Conservation (phyloP, 495 filamentous ascomycete genomes). For the Polyplosphaeria fusca region DNA sequence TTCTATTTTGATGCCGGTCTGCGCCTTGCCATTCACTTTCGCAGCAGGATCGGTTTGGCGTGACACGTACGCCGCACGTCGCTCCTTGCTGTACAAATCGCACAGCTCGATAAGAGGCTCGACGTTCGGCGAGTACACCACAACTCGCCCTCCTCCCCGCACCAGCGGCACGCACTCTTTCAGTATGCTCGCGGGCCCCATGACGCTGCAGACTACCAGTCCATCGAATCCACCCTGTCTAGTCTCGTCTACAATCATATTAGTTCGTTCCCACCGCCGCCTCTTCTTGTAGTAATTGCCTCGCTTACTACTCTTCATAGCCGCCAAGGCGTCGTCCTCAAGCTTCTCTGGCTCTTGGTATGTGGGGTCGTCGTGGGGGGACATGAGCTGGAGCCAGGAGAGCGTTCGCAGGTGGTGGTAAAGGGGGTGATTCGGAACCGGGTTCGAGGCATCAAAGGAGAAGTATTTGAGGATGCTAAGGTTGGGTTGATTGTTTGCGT, state of each 20-base stretch:
- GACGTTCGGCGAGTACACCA: constrained; percentile 75
- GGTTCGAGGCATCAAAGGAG: constrained; percentile 66
- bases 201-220: constrained; percentile 72
- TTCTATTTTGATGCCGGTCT: constrained; percentile 17
- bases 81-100: constrained; percentile 74
- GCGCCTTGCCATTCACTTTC: constrained; percentile 15
- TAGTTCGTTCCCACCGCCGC: constrained; percentile 68
- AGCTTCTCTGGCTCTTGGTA: constrained; percentile 60
- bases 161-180: constrained; percentile 71
- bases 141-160: constrained; percentile 74
- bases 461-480: constrained; percentile 84
- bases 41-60: not conserved
- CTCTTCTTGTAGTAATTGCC: constrained; percentile 81
- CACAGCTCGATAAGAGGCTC: constrained; percentile 72
- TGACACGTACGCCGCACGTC: constrained; percentile 67
- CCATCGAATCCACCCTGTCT: constrained; percentile 76
- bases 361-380: constrained; percentile 66
- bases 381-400: constrained; percentile 84
- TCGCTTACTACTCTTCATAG: constrained; percentile 72
- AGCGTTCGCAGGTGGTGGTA: constrained; percentile 74
- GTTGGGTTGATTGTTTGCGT: constrained; percentile 87
- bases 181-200: constrained; percentile 76
- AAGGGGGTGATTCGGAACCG: constrained; percentile 71
- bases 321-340: constrained; percentile 53
- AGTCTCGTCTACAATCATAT: constrained; percentile 65